Conservation (phyloP, 192 early-diverging fungal species). For the Coemansia sp. region DNA sequence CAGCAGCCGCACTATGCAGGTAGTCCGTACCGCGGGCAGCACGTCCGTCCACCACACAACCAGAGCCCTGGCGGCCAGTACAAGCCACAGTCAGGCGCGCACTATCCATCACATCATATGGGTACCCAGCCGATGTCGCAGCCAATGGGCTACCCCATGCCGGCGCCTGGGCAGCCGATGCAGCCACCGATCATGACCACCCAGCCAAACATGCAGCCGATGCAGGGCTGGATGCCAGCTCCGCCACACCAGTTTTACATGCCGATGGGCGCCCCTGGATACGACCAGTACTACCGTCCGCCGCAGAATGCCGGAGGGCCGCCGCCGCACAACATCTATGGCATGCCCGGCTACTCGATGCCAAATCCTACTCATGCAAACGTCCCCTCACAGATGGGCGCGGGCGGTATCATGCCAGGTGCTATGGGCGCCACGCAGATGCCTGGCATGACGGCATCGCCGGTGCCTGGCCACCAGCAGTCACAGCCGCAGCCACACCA, state of each 20-base stretch:
- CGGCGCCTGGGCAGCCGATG: constrained; percentile 39
- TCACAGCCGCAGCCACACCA: constrained; percentile 18
- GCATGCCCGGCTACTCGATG: constrained; percentile 43
- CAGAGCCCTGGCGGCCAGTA: constrained; percentile 35
- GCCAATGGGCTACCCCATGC: constrained; percentile 49
- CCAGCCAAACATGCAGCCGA: constrained; percentile 48
- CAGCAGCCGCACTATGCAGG: constrained; percentile 31
- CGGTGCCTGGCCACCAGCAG: constrained; percentile 37
- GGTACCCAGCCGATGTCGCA: constrained; percentile 38
- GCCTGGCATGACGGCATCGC: constrained; percentile 44
- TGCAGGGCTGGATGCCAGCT: constrained; percentile 48
- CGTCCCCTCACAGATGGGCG: constrained; percentile 32
- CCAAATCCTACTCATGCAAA: constrained; percentile 30
- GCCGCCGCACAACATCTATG: constrained; percentile 44
- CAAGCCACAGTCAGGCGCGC: constrained; percentile 43
- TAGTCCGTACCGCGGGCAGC: constrained; percentile 41
- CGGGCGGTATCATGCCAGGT: constrained; percentile 28
- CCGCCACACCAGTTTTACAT: constrained; percentile 50
- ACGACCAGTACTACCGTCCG: constrained; percentile 48
- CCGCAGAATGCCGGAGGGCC: constrained; percentile 29
- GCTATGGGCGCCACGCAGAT: constrained; percentile 39
- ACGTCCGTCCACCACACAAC: constrained; percentile 44
- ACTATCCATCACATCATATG: constrained; percentile 47
- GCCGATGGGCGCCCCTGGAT: constrained; percentile 38
- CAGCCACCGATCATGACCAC: constrained; percentile 50